A percentile compares a stretch with the other conserved stretches of the same genome.
Evolutionary conservation across 192 early-diverging fungal genomes (phyloP).

Genomic region (Coemansia sp.): DNA sequence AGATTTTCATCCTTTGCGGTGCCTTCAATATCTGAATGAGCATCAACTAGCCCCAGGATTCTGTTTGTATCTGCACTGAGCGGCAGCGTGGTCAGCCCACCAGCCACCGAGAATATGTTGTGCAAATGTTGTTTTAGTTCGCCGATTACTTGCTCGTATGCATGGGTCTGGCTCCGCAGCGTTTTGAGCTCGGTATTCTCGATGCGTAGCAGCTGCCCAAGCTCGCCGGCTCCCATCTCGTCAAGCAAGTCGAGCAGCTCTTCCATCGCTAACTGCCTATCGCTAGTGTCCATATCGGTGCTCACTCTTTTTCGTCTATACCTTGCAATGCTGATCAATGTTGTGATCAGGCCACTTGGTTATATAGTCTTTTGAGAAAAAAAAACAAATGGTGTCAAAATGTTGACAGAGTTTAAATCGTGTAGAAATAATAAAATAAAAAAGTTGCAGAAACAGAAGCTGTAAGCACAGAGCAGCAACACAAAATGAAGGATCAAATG

Average conservation of each 20-base stretch:
- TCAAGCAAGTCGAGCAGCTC: slow-evolving; percentile 28
- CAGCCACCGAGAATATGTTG: slow-evolving; percentile 23
- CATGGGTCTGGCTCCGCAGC: slow-evolving; percentile 11
- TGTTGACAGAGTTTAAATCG: too few relatives aligned
- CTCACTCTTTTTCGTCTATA: neutral
- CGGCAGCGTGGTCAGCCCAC: slow-evolving; percentile 27
- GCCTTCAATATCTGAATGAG: too few relatives aligned
- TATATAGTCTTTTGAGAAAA: too few relatives aligned
- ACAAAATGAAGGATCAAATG: too few relatives aligned
- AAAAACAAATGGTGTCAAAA: too few relatives aligned
- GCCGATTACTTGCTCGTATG: slow-evolving; percentile 13
- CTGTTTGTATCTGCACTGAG: slow-evolving; percentile 16
- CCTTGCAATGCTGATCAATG: too few relatives aligned
- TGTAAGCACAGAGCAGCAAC: too few relatives aligned
- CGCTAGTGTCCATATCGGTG: neutral
- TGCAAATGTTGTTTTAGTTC: slow-evolving; percentile 34
- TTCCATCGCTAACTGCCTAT: slow-evolving; percentile 1
- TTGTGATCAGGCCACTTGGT: too few relatives aligned
- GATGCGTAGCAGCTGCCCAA: slow-evolving; percentile 18
- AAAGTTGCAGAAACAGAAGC: too few relatives aligned
- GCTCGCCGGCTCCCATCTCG: slow-evolving; percentile 15
- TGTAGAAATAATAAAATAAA: too few relatives aligned
- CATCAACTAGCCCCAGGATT: neutral
- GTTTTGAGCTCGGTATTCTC: slow-evolving; percentile 32
- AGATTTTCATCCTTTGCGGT: neutral